These are phyloP conservation scores for Nicotiana undulata DNA, from an alignment of 257 asterid genomes.

Conservation along the genomic window DNA sequence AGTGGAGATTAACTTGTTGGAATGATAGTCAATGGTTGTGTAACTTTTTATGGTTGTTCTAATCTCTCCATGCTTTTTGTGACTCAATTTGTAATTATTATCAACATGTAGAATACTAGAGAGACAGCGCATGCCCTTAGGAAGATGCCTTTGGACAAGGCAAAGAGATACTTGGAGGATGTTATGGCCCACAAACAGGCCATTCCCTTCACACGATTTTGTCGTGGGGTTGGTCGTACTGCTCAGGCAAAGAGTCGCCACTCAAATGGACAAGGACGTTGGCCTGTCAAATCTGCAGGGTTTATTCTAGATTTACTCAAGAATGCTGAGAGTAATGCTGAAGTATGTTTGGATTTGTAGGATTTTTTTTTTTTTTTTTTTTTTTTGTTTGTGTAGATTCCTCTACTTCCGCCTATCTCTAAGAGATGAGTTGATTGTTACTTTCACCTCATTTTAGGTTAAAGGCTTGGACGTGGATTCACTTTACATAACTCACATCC, in stretches of 20 bases:
- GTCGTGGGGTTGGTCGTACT: constrained; percentile 78
- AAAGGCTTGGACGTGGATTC: constrained; percentile 92
- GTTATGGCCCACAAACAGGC: constrained; percentile 89
- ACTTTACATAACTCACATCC: constrained; percentile 82
- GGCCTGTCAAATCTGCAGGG: constrained; percentile 81
- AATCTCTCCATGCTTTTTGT: not conserved
- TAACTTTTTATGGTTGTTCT: not conserved
- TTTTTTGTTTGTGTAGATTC: not conserved
- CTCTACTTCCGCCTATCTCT: not conserved
- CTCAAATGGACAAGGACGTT: constrained; percentile 86
- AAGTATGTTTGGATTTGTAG: constrained; percentile 28
- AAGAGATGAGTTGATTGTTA: not conserved
- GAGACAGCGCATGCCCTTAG: constrained; percentile 85
- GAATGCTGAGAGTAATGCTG: constrained; percentile 90
- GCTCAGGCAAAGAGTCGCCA: constrained; percentile 94
- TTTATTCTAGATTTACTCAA: constrained; percentile 68
- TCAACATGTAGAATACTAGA: constrained; percentile 56
- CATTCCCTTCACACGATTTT: constrained; percentile 40
- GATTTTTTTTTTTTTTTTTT: too few relatives aligned
- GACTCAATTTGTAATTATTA: not conserved
- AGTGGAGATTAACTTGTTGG: too few relatives aligned
- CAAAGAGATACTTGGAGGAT: constrained; percentile 84
- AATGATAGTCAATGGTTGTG: not conserved
- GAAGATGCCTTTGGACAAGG: constrained; percentile 62
- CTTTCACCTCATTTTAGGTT: constrained; percentile 33